phyloP scores from a whole-genome alignment of 2,329 filamentous ascomycete genomes.

The Pseudocercospora eumusae region DNA sequence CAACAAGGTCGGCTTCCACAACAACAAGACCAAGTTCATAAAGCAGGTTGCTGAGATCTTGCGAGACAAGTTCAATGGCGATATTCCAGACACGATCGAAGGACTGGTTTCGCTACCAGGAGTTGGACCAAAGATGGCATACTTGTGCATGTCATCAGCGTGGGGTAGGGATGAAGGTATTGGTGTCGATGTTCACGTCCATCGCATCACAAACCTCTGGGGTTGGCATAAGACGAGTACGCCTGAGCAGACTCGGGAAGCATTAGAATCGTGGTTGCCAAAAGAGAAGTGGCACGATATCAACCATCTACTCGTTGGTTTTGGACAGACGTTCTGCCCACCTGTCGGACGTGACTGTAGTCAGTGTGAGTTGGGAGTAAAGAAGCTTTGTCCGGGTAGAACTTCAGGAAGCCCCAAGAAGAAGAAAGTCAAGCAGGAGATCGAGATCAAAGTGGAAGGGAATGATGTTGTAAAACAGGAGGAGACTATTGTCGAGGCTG shows the following conservation, averaged over 20 bases:
- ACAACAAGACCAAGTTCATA: conserved; percentile 86
- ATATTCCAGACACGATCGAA: conserved; percentile 77
- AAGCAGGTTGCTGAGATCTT: conserved; percentile 63
- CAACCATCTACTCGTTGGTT: conserved; percentile 82
- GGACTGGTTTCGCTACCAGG: conserved; percentile 77
- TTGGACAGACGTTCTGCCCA: conserved; percentile 83
- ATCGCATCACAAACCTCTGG: conserved; percentile 92
- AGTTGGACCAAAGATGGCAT: conserved; percentile 93
- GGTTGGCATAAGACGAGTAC: conserved; percentile 81
- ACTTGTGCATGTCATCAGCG: conserved; percentile 78
- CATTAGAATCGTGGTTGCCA: conserved; percentile 80
- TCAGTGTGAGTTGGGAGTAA: conserved; percentile 76
- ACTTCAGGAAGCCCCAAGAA: conserved; percentile 50
- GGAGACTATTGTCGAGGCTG: conserved; percentile 34
- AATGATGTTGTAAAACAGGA: conserved; percentile 32
- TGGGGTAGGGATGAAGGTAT: conserved; percentile 73
- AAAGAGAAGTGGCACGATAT: conserved; percentile 87
- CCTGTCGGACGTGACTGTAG: conserved; percentile 80
- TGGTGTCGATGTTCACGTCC: conserved; percentile 92
- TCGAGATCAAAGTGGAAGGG: conserved; percentile 36
- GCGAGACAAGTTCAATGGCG: conserved; percentile 66
- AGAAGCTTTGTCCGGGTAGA: conserved; percentile 68
- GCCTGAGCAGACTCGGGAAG: conserved; percentile 77
- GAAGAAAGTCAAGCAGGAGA: conserved; percentile 49
- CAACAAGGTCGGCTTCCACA: conserved; percentile 85